Base-by-base conservation (phyloP, 805 yeast genomes). In the Candida chauliodis region DNA sequence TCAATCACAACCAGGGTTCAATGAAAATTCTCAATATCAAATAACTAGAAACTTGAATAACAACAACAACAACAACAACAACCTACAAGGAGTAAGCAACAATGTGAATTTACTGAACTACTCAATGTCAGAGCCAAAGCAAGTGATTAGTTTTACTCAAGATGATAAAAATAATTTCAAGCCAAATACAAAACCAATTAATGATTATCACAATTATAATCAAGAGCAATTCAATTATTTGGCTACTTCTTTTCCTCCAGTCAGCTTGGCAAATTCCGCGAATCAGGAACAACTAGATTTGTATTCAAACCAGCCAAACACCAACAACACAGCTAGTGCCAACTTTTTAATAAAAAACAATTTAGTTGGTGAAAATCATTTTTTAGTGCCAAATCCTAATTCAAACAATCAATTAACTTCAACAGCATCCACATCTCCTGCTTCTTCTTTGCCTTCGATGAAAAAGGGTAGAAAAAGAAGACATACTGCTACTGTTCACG, bases 401-500 rank as follows among this genome's bases (percentile, higher is more conserved):
- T n/a, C n/a, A n/a, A 30, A 25, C 38, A 20, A 21, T 21, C 24
- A 21, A 24, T 13, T 36, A 18, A 8, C 18, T 5, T 14, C 28
- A 33, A 11, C 34, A 20, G n/a, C 17, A 28, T 38, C 24, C n/a
- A 5, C 5, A 13, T 20, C 30, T n/a, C 10, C 7, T 8, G 8
- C 27, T 8, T 8, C 18, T 32, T 4, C 36, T 19, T 15, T 30
- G 19, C 9, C 37, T 36, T 14, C 19, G 14, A 15, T 30, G 20
- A 22, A 34, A 27, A 35, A 38, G 20, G 26, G 29, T 10, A 28
- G 48, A 9, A 44, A 42, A 34, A 40, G 52, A 37, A 47, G 52
- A 23, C 55, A 48, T 21, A 48, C 59, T 1, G 46, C 54, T 5
- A 49, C 54, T 11, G 45, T 43, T 6, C 46, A 45, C 16, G 51